Base-by-base conservation (phyloP, 2,329 filamentous ascomycete species). In the Fusarium haematococcum region DNA sequence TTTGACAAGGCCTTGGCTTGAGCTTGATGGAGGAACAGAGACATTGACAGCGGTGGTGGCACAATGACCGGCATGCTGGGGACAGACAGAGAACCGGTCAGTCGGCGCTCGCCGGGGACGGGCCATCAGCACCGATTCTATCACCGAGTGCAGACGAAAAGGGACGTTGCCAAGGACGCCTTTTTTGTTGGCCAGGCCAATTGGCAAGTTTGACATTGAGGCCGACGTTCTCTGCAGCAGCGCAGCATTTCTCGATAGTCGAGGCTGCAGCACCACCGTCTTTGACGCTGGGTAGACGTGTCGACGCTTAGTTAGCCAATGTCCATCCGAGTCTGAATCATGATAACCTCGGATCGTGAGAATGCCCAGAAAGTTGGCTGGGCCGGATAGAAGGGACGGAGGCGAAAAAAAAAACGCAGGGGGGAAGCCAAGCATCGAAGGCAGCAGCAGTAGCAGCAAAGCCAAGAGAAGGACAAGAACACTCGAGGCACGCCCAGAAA, bases 1-100 rank as follows among this genome's bases (percentile, higher is more conserved):
- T 75, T 75, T 70, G 63, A 73, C 73, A 75, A 75, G 73, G 39
- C 63, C 66, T 75, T 73, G 73, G 72, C 72, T 35, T 68, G 59
- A 67, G 50, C 62, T 59, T 59, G 54, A 27, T 43, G n/a, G 41
- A 43, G 63, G 32, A 30, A 27, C 27, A 43, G 18, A 54, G 30
- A 18, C 20, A 37, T 37, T 33, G 43, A 39, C 45, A 45, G 25
- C 27, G 27, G 66, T 39, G 25, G 25, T 37, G 48, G 67, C 41
- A 33, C 39, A n/a, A 59, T 27, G 57, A 27, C 35, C 8, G 48
- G 18, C 30, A 43, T 23, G 11, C 35, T 59, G 48, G 45, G 9
- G 20, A 37, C 35, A 45, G 50, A 63, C 27, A 48, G 7, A 58
- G 41, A 56, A 59, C 50, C 65, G 60, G 45, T 48, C 35, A 30